phyloP scores from a whole-genome alignment of 768 basidiomycete genomes.

The Leccinellum luteum region DNA sequence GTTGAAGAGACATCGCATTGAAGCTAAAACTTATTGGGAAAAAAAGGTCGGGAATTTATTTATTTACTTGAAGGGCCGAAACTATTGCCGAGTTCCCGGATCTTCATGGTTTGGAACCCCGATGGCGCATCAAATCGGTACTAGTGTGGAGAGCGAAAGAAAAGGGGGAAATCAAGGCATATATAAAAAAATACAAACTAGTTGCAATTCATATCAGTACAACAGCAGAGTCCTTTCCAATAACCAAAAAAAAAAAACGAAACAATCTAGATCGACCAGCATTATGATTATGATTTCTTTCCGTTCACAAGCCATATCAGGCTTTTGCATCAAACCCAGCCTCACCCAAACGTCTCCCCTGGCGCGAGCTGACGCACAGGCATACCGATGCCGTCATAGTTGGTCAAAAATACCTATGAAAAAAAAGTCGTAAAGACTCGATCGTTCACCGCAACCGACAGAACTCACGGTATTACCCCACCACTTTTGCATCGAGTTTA shows the following conservation, averaged over 20 bases:
- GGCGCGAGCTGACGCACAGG: constrained; percentile 25
- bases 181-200: too few relatives aligned
- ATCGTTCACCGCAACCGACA: too few relatives aligned
- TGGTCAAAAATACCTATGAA: constrained; percentile 21
- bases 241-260: neutral
- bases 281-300: neutral
- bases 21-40: too few relatives aligned
- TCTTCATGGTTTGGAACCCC: too few relatives aligned
- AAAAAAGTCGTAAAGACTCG: neutral
- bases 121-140: too few relatives aligned
- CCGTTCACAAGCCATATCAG: neutral
- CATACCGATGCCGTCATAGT: constrained; percentile 21
- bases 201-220: neutral
- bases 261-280: neutral
- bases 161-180: too few relatives aligned
- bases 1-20: too few relatives aligned
- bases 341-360: constrained; percentile 24
- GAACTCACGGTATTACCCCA: constrained; percentile 29
- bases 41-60: too few relatives aligned
- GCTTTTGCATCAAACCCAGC: neutral
- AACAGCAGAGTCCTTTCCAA: neutral
- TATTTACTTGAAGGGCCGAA: too few relatives aligned
- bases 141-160: too few relatives aligned
- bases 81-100: too few relatives aligned
- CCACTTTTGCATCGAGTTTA: constrained; percentile 19